Conservation (phyloP, 148 eudicot species). For the Persicaria maculosa region DNA sequence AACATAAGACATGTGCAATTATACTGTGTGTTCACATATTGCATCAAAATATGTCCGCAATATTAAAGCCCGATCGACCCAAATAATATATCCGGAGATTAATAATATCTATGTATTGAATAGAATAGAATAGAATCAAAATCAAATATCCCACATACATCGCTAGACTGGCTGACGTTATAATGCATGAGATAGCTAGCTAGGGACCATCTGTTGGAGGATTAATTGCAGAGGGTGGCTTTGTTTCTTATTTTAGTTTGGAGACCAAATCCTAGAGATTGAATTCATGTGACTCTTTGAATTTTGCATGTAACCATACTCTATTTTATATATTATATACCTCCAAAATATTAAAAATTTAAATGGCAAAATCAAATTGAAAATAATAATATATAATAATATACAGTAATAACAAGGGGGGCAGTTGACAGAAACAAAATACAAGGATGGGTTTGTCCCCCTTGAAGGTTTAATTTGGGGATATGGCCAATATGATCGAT, state of each 20-base stretch:
- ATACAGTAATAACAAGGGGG: background rate
- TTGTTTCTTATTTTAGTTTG: background rate
- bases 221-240: background rate
- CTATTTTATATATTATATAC: background rate
- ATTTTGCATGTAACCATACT: background rate
- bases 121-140: background rate
- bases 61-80: too few species aligned
- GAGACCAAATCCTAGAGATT: conserved; percentile 6
- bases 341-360: background rate
- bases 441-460: background rate
- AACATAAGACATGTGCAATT: too few species aligned
- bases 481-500: background rate
- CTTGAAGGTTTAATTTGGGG: background rate
- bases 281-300: background rate
- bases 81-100: too few species aligned
- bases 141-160: background rate
- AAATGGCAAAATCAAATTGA: background rate
- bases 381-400: too few species aligned
- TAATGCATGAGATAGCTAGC: background rate
- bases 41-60: too few species aligned
- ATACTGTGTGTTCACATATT: too few species aligned
- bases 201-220: background rate
- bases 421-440: conserved; percentile 2
- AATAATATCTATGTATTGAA: too few species aligned
- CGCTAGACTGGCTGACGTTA: background rate